Conservation (phyloP, 2,329 filamentous ascomycete genomes). For the Sordariomycetes sp. region DNA sequence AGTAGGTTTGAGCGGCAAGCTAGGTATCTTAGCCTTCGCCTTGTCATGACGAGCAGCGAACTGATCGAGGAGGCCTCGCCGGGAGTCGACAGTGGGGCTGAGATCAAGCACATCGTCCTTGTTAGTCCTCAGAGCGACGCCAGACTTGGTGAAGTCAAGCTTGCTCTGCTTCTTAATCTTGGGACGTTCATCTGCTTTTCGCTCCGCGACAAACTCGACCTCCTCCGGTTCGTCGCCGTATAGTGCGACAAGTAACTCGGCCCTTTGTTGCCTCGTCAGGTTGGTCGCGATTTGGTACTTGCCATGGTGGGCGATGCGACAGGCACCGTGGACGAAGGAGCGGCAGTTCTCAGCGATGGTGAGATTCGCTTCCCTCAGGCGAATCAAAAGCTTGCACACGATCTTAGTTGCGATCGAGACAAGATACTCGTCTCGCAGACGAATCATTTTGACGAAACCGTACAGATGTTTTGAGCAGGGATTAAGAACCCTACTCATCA, state of each 20-base stretch:
- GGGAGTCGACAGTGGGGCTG: slow-evolving; percentile 33
- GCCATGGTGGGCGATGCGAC: slow-evolving; percentile 41
- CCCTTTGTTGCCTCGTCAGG: slow-evolving; percentile 70
- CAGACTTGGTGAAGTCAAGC: slow-evolving; percentile 28
- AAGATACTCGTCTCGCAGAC: slow-evolving; percentile 79
- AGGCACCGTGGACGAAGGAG: slow-evolving; percentile 54
- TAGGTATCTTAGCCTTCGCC: slow-evolving; percentile 14
- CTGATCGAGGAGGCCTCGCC: slow-evolving; percentile 27
- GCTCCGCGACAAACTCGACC: slow-evolving; percentile 4
- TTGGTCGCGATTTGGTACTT: slow-evolving; percentile 62
- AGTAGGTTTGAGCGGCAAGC: slow-evolving; percentile 11
- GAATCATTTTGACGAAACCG: slow-evolving; percentile 77
- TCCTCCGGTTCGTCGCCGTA: slow-evolving; percentile 42
- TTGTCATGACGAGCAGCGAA: slow-evolving; percentile 26
- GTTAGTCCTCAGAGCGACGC: slow-evolving; percentile 14
- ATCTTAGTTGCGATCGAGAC: slow-evolving; percentile 73
- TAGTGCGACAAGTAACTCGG: slow-evolving; percentile 60
- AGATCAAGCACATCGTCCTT: slow-evolving; percentile 37
- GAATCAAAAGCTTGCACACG: slow-evolving; percentile 71
- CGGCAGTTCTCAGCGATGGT: slow-evolving; percentile 52
- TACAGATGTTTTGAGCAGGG: slow-evolving; percentile 13
- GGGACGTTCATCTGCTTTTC: background rate
- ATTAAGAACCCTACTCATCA: slow-evolving; percentile 26
- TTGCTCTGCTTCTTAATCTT: slow-evolving; percentile 33
- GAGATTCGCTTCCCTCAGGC: slow-evolving; percentile 68